A percentile compares a stretch with the other conserved stretches of the same genome.
These are phyloP conservation scores for Globisporangium polare DNA, from an alignment of 352 stramenopile genomes.

Conservation along the genomic window DNA sequence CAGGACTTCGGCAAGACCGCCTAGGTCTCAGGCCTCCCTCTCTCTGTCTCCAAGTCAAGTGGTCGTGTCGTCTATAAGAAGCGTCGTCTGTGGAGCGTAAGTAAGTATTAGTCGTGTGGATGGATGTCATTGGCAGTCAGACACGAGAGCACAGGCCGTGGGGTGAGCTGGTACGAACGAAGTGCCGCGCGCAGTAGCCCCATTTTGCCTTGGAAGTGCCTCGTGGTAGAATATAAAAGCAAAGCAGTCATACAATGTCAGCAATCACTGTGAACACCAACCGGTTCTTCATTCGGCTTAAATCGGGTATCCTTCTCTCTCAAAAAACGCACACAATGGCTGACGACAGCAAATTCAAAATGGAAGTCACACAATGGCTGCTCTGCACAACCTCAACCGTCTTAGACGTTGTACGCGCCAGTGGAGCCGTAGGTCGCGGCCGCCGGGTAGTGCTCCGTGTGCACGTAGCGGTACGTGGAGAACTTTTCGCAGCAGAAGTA, in stretches of 20 bases:
- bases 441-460: slow-evolving; percentile 19
- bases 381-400: neutral
- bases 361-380: neutral
- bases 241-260: neutral
- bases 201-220: neutral
- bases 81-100: slow-evolving; percentile 3
- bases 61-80: slow-evolving; percentile 2
- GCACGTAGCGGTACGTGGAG: slow-evolving; percentile 38
- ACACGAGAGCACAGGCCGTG: neutral
- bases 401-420: slow-evolving; percentile 13
- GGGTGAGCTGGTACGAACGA: slow-evolving; percentile 14
- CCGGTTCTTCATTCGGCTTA: neutral
- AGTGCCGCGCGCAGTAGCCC: slow-evolving; percentile 6
- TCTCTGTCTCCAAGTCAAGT: neutral
- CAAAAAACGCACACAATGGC: neutral
- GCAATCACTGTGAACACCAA: slow-evolving; percentile 5
- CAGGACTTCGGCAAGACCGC: slow-evolving; percentile 16
- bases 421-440: slow-evolving; percentile 34
- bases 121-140: neutral
- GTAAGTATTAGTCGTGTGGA: slow-evolving; percentile 5
- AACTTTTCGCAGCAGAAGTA: slow-evolving; percentile 73
- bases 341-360: neutral
- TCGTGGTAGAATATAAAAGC: slow-evolving; percentile 10
- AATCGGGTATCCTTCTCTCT: neutral
- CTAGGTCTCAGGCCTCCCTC: neutral